phyloP scores from a whole-genome alignment of 225 moss, liverwort and hornwort genomes.

The Thuidium tamariscinum region DNA sequence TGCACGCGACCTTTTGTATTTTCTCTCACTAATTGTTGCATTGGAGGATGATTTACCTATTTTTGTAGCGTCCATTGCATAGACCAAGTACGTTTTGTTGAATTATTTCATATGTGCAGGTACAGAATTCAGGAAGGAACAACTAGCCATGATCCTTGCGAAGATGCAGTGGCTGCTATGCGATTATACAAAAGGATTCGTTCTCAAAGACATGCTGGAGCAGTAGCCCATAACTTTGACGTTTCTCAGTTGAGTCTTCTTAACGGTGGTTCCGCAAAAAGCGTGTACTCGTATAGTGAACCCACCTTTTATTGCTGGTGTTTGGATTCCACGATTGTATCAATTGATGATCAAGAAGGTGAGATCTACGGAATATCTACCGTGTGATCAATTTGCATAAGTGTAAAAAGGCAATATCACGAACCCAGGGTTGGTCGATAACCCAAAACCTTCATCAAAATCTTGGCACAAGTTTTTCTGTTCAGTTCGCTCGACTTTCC shows the following conservation, averaged over 20 bases:
- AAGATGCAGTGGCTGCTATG: constrained; percentile 64
- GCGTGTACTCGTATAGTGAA: constrained; percentile 14
- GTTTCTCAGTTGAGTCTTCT: constrained; percentile 8
- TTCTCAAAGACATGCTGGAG: constrained; percentile 12
- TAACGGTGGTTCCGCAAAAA: background rate
- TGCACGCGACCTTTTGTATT: background rate
- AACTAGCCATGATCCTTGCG: constrained; percentile 36
- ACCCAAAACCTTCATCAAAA: background rate
- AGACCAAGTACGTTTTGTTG: background rate
- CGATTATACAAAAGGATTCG: constrained; percentile 50
- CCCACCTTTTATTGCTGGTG: constrained; percentile 55
- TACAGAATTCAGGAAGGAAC: constrained; percentile 50
- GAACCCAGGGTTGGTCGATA: background rate
- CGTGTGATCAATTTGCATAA: background rate
- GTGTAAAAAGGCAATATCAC: background rate
- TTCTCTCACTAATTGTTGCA: background rate
- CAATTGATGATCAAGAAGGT: background rate
- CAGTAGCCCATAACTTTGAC: background rate
- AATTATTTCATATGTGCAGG: constrained; percentile 2
- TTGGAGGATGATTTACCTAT: background rate
- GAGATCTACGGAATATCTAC: background rate
- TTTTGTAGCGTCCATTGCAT: background rate
- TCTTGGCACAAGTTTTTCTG: background rate
- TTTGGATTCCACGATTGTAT: constrained; percentile 16
- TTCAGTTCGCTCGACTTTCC: background rate